These are phyloP conservation scores for Fusarium sp. DNA, from an alignment of 2,329 filamentous ascomycete species.

Conservation along the genomic window DNA sequence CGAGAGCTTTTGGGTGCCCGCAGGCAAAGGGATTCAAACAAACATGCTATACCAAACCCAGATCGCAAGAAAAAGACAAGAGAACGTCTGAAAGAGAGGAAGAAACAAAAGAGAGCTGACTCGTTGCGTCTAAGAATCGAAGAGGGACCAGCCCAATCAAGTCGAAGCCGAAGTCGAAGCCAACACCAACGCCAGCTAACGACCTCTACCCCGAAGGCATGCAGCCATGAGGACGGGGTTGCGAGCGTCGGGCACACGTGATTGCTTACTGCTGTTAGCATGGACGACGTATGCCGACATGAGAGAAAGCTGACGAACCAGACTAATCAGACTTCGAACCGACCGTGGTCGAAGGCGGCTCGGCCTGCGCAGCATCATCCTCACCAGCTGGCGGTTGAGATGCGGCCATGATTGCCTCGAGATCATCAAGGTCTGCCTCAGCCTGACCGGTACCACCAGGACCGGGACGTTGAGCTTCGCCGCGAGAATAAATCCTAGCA, in stretches of 20 bases:
- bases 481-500: conserved; percentile 1
- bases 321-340: conserved; percentile 7
- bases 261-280: not conserved
- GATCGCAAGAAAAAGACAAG: not conserved
- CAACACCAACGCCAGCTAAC: not conserved
- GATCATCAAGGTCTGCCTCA: not conserved
- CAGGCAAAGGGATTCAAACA: not conserved
- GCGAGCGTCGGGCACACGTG: not conserved
- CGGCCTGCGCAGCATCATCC: not conserved
- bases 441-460: not conserved
- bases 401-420: conserved; percentile 11
- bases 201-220: not conserved
- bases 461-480: not conserved
- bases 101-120: not conserved
- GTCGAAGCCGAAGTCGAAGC: not conserved
- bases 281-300: not conserved
- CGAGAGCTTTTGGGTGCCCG: not conserved
- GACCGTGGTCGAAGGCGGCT: not conserved
- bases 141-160: not conserved
- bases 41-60: not conserved
- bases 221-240: not conserved
- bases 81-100: not conserved
- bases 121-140: not conserved
- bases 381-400: not conserved
- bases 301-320: not conserved